phyloP scores from a whole-genome alignment of 192 early-diverging fungal species.

The Lobosporangium transversale region DNA sequence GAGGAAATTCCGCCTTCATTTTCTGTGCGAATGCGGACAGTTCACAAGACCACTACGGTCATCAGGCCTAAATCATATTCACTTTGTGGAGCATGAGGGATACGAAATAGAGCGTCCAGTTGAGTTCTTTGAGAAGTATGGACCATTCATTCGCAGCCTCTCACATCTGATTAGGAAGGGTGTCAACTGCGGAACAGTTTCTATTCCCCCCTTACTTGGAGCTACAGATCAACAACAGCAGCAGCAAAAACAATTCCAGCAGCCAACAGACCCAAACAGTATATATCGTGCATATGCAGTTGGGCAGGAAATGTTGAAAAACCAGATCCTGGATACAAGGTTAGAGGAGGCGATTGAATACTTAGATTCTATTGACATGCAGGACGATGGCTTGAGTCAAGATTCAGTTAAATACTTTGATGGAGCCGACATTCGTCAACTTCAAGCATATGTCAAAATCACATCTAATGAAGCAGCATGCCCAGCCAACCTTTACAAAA shows the following conservation, averaged over 20 bases:
- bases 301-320: slow-evolving; percentile 22
- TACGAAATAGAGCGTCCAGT: slow-evolving; percentile 25
- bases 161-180: slow-evolving; percentile 34
- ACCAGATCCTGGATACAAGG: slow-evolving; percentile 27
- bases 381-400: neutral
- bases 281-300: neutral
- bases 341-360: slow-evolving; percentile 25
- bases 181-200: slow-evolving; percentile 21
- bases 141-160: slow-evolving; percentile 19
- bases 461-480: neutral
- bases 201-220: slow-evolving; percentile 21
- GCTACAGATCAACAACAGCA: slow-evolving; percentile 5
- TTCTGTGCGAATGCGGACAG: slow-evolving; percentile 34
- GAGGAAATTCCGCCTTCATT: slow-evolving; percentile 36
- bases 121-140: slow-evolving; percentile 40
- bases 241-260: slow-evolving; percentile 4
- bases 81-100: slow-evolving; percentile 36
- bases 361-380: slow-evolving; percentile 20
- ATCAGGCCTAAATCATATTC: slow-evolving; percentile 31
- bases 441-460: slow-evolving; percentile 25
- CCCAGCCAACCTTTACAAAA: slow-evolving; percentile 12
- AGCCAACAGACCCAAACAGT: slow-evolving; percentile 12
- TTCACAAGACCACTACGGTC: slow-evolving; percentile 11
- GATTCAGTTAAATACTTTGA: slow-evolving; percentile 7
- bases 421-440: slow-evolving; percentile 27